Evolutionary conservation across 805 yeast genomes (phyloP).

Genomic region (Kodamaea lidongshanica): DNA sequence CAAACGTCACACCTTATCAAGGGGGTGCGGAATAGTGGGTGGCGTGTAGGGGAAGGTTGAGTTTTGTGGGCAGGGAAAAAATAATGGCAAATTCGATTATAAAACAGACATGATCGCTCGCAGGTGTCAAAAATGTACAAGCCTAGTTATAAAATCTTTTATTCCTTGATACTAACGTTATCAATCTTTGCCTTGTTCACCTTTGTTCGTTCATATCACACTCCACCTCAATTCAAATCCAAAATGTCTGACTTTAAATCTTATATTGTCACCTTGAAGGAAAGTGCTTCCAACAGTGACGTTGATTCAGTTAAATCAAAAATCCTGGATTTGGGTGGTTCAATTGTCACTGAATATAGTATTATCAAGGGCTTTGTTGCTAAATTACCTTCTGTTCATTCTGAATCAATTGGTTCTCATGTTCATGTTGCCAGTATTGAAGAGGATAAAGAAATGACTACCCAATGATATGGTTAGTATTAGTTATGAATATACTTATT

Average conservation of each 20-base stretch:
- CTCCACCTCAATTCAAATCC: conserved; percentile 2
- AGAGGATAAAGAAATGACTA: conserved; percentile 62
- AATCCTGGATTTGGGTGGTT: conserved; percentile 51
- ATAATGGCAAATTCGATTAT: conserved; percentile 5
- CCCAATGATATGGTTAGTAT: too few relatives aligned
- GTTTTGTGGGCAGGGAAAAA: neutral
- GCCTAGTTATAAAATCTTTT: conserved; percentile 3
- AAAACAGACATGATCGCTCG: conserved; percentile 1
- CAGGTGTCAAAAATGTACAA: conserved; percentile 4
- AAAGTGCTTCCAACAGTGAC: conserved; percentile 36
- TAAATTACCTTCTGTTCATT: conserved; percentile 51
- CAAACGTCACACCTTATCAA: conserved; percentile 5
- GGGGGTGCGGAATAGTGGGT: conserved; percentile 7
- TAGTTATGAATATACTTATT: too few relatives aligned
- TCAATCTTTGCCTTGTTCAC: conserved; percentile 7
- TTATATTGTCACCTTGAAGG: conserved; percentile 44
- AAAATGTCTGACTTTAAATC: conserved; percentile 27
- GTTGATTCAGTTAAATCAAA: conserved; percentile 40
- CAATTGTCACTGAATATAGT: conserved; percentile 52
- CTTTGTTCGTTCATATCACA: conserved; percentile 1
- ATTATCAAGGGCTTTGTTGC: conserved; percentile 64
- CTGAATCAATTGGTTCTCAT: conserved; percentile 40
- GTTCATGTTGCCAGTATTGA: conserved; percentile 55
- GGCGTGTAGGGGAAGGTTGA: neutral
- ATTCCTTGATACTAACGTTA: conserved; percentile 4